Base-by-base conservation (phyloP, 2,329 filamentous ascomycete species). In the Phyllosticta citriasiana region DNA sequence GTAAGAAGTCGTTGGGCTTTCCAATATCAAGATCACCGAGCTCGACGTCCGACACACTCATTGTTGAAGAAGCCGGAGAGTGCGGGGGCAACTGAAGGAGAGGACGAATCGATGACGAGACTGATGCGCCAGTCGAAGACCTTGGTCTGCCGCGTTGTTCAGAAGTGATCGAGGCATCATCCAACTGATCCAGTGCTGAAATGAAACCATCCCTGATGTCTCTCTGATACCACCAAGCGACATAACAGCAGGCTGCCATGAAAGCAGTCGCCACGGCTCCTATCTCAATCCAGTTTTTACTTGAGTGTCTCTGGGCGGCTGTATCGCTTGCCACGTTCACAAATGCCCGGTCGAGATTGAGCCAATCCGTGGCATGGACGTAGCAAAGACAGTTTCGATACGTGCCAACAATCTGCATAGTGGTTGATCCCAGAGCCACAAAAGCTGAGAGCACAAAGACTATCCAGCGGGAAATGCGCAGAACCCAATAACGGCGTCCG, bases 331-430 rank as follows among this genome's bases (percentile, higher is more conserved):
- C 56, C 22, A 57, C 35, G 8, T 57, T 16, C n/a, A 57, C 40
- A n/a, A 26, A 47, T 3, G 30, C 56, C 4, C 7, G 10, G 16
- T 51, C 19, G 7, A 51, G 26, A 12, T 54, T 58, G 12, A 53
- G 47, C 24, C 56, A 35, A 27, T 58, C 60, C 24, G 24, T 19
- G 25, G 60, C 24, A 26, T 56, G 50, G 8, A 59, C 62, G 33
- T 61, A 61, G 52, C 62, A 63, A 12, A 63, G 57, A 35, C 62
- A 63, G 25, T 61, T 63, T 10, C 55, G 30, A 27, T 57, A 63
- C 4, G 61, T 55, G 5, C 62, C 62, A 19, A 63, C 55, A 7
- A 63, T 54, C 35, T 63, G 62, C 62, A 63, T 63, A n/a, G 57
- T 57, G 4, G 58, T 63, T 2, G 58, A 58, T 10, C 58, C 62